Evolutionary conservation across 306 rosid species (phyloP), one percentile per base, ranked within the genome.

Genomic region (Pterocarpus santalinus): DNA sequence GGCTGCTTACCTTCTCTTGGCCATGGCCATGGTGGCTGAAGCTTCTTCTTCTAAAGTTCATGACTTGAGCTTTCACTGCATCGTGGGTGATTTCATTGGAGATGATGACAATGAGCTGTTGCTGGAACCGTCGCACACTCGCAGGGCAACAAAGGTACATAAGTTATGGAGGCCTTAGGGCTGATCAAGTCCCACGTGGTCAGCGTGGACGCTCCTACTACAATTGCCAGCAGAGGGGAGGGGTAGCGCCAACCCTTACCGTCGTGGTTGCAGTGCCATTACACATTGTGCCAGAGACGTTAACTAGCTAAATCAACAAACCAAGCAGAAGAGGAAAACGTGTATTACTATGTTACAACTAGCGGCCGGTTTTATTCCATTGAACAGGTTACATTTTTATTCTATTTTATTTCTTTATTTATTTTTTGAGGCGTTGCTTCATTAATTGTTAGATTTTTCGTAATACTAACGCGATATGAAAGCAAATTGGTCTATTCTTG

Each of bases 211-310:
- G 5, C 1, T 83, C 92, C 12, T 90, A 90, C 80, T 85, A 88
- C 81, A 38, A 77, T 68, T 90, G 92, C 77, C 56, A 72, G 1
- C 33, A 4, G 28, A 22, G 28, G 28, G 28, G 0, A 79, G 84
- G 67, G 63, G 56, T 7, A 16, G 17, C 53, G 90, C 77, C 3
- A 89, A 90, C 81, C 87, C 89, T 43, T 89, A 91, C 30, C 16
- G 7, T 0, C 91, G 90, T 49, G 86, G 87, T 33, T 91, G 95
- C 81, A 75, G 0, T 15, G 9, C 1, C 58, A 78, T 85, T 39
- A 86, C 94, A 5, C 82, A 62, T 39, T 91, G 97, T 85, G 84
- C 86, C 17, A 89, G 93, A 30, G 2, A 30, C 12, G 7, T 43
- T n/a, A 10, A 39, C 32, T 61, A 57, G 44, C 5, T 38, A 61